Evolutionary conservation across 345 rosid genomes (phyloP).

Genomic region (Camelina sativa): DNA sequence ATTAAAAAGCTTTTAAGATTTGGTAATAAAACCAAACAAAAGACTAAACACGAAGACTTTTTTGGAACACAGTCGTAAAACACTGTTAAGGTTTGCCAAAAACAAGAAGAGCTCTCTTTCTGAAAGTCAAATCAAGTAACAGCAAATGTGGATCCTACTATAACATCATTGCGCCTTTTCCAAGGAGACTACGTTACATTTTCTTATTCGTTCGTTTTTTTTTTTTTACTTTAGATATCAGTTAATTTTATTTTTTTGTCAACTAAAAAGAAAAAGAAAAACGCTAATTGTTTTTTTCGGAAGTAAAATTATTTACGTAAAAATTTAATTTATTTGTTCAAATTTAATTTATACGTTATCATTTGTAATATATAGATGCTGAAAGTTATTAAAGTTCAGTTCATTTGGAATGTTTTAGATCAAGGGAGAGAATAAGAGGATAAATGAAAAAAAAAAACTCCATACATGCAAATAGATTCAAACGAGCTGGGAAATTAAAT

Average conservation of each 20-base stretch:
- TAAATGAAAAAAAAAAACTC: neutral
- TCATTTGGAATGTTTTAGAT: neutral
- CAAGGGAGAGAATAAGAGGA: neutral
- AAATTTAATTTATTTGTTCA: too few species aligned
- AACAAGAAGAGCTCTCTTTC: neutral
- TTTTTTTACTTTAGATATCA: neutral
- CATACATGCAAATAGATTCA: neutral
- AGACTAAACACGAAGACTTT: neutral
- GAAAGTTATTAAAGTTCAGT: neutral
- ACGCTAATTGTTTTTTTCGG: too few species aligned
- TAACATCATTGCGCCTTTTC: neutral
- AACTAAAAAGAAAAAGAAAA: too few species aligned
- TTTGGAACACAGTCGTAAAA: neutral
- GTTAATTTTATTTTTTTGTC: neutral
- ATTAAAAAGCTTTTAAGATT: neutral
- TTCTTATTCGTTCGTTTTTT: conserved; percentile 3
- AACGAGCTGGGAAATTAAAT: conserved; percentile 15
- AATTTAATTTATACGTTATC: neutral
- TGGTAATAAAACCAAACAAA: neutral
- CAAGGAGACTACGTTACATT: conserved; percentile 18
- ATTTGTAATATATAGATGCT: neutral
- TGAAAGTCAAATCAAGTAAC: conserved; percentile 25
- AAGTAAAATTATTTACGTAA: neutral
- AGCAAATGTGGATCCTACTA: conserved; percentile 9
- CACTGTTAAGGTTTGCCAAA: conserved; percentile 16